A percentile compares a stretch with the other conserved stretches of the same genome.
phyloP scores from a whole-genome alignment of 805 yeast genomes.

The Ogataea degrootiae region DNA sequence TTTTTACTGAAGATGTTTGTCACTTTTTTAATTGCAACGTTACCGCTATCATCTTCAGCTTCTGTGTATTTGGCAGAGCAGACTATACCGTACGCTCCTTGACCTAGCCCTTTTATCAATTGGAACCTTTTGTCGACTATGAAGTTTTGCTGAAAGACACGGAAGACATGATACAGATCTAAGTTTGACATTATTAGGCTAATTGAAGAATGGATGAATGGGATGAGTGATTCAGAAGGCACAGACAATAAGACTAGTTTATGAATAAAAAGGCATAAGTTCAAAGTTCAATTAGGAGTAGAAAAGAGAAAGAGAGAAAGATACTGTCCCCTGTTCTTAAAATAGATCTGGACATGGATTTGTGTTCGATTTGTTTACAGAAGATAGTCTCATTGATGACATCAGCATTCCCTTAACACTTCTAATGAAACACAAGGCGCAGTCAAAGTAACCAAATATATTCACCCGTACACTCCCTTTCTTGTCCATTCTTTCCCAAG shows the following conservation, averaged over 20 bases:
- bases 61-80: slow-evolving; percentile 86
- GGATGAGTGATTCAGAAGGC: too few species aligned
- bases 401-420: neutral
- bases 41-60: slow-evolving; percentile 68
- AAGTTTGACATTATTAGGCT: slow-evolving; percentile 4
- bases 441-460: too few species aligned
- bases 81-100: slow-evolving; percentile 97
- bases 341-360: neutral
- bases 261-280: too few species aligned
- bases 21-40: slow-evolving; percentile 93
- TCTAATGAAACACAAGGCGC: neutral
- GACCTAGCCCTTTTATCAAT: slow-evolving; percentile 89
- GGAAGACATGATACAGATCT: slow-evolving; percentile 29
- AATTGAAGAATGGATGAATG: too few species aligned
- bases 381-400: too few species aligned
- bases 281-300: too few species aligned
- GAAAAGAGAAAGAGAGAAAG: too few species aligned
- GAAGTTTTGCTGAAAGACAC: slow-evolving; percentile 86
- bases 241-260: too few species aligned
- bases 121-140: slow-evolving; percentile 86
- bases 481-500: too few species aligned
- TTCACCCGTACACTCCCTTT: too few species aligned
- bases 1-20: slow-evolving; percentile 91
- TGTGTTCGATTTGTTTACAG: too few species aligned
- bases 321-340: neutral